Conservation (phyloP, 169 alveolate genomes). For the Cryptosporidium viatorum region DNA sequence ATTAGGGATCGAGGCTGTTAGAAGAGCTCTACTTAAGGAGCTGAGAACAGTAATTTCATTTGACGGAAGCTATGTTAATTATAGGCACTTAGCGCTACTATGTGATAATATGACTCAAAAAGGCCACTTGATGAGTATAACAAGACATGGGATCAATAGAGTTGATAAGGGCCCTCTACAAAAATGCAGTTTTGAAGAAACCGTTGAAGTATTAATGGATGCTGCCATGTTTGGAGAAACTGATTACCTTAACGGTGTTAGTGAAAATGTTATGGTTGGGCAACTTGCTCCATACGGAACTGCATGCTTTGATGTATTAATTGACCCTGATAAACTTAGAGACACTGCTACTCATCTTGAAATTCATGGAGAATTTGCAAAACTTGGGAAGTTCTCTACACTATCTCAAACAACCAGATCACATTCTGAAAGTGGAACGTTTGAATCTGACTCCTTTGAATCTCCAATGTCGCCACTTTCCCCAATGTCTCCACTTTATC, state of each 20-base stretch:
- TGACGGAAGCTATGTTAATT: constrained; percentile 98
- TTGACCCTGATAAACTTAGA: constrained; percentile 90
- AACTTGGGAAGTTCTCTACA: constrained; percentile 84
- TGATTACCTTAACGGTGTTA: constrained; percentile 91
- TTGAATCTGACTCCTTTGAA: constrained; percentile 69
- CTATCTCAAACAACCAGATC: constrained; percentile 82
- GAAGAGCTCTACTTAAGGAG: constrained; percentile 96
- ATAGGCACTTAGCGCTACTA: constrained; percentile 97
- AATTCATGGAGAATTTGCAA: constrained; percentile 82
- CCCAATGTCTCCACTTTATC: constrained; percentile 78
- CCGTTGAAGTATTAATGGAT: constrained; percentile 98
- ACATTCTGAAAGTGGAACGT: constrained; percentile 2
- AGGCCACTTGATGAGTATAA: constrained; percentile 98
- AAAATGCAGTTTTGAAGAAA: constrained; percentile 99
- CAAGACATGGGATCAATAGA: constrained; percentile 99
- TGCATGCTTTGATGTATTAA: constrained; percentile 91
- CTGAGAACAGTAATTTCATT: constrained; percentile 90
- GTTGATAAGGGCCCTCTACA: constrained; percentile 97
- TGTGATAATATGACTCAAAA: constrained; percentile 99
- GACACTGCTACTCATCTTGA: constrained; percentile 89
- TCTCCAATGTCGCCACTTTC: constrained; percentile 79
- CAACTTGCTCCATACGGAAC: constrained; percentile 94
- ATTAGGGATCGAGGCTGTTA: constrained; percentile 99
- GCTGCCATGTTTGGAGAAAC: constrained; percentile 98
- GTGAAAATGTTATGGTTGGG: constrained; percentile 96